A percentile compares a stretch with the other conserved stretches of the same genome.
These are phyloP conservation scores for Dioszegia hungarica DNA, from an alignment of 768 basidiomycete species.

Conservation along the genomic window DNA sequence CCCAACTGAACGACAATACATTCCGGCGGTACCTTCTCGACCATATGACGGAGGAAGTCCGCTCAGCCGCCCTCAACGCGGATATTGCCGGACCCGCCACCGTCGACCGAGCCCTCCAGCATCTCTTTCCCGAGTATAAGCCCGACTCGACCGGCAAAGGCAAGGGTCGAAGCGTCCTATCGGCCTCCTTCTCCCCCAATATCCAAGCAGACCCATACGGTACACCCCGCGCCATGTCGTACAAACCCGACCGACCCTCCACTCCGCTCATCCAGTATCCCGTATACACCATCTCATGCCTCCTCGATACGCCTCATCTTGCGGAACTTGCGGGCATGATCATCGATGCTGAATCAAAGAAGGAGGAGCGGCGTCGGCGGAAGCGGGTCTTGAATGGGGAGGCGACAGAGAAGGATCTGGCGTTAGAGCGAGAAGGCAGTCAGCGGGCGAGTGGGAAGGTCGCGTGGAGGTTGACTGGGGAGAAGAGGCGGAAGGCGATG, in stretches of 20 bases:
- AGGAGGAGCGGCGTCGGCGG: constrained; percentile 26
- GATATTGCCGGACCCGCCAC: neutral
- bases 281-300: constrained; percentile 18
- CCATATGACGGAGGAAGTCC: constrained; percentile 28
- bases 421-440: constrained; percentile 10
- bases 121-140: constrained; percentile 24
- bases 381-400: constrained; percentile 23
- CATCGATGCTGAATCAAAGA: constrained; percentile 18
- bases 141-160: neutral
- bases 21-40: constrained; percentile 41
- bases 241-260: neutral
- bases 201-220: neutral
- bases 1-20: constrained; percentile 33
- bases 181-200: neutral
- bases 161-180: neutral
- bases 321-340: constrained; percentile 25
- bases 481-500: constrained; percentile 9
- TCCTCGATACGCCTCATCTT: constrained; percentile 22
- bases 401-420: constrained; percentile 19
- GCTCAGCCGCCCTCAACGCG: neutral
- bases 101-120: constrained; percentile 6
- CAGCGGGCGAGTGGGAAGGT: neutral
- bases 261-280: neutral
- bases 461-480: constrained; percentile 11
- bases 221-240: neutral